Percentiles rank a stretch among this genome's conserved stretches.
These are phyloP conservation scores for Cercospora sojina DNA, from an alignment of 2,329 filamentous ascomycete species.

Conservation along the genomic window DNA sequence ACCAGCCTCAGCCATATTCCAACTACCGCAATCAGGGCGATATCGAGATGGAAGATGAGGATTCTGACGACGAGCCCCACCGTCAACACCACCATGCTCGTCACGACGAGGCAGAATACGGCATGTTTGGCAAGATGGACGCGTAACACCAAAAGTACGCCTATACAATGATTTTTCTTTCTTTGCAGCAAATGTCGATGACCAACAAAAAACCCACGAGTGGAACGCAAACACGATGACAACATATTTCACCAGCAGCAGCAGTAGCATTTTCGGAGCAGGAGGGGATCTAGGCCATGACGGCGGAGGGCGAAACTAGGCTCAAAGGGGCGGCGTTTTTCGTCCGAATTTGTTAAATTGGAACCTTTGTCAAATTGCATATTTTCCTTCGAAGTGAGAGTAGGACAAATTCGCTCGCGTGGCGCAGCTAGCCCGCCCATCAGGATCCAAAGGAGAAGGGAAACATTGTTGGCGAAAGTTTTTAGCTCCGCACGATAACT, in stretches of 20 bases:
- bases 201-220: not conserved
- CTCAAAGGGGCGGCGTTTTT: not conserved
- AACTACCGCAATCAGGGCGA: slow-evolving; percentile 39
- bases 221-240: not conserved
- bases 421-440: not conserved
- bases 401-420: not conserved
- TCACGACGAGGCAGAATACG: slow-evolving; percentile 85
- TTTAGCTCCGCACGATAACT: not conserved
- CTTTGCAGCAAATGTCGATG: not conserved
- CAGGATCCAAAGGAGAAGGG: not conserved
- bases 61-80: slow-evolving; percentile 40
- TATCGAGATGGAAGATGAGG: slow-evolving; percentile 54
- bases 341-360: not conserved
- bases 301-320: not conserved
- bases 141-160: slow-evolving; percentile 4
- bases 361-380: not conserved
- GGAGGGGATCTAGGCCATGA: not conserved
- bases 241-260: slow-evolving; percentile 3
- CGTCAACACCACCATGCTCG: slow-evolving; percentile 44
- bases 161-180: not conserved
- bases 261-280: not conserved
- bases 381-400: not conserved
- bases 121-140: slow-evolving; percentile 95
- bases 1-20: slow-evolving; percentile 52
- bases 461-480: not conserved